These are phyloP conservation scores for Brasilioporus rufonigricans DNA, from an alignment of 768 basidiomycete genomes.

Conservation along the genomic window DNA sequence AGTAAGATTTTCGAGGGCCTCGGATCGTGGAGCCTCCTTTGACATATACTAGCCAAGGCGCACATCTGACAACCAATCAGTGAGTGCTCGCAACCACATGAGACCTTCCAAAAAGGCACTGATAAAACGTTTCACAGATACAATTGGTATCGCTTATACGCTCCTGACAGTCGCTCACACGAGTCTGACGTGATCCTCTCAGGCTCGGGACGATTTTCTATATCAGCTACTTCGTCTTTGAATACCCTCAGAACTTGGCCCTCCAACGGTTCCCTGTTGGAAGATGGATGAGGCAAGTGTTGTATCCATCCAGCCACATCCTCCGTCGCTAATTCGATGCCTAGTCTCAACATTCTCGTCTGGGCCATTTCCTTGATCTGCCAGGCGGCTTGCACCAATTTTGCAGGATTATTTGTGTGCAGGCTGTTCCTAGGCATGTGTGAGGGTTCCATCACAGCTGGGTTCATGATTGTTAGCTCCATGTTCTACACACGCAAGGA, in stretches of 20 bases:
- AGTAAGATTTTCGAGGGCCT: constrained; percentile 37
- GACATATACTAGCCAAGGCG: constrained; percentile 43
- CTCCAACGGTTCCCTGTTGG: constrained; percentile 74
- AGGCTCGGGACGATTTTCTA: constrained; percentile 81
- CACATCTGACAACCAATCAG: constrained; percentile 66
- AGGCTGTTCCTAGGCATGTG: constrained; percentile 69
- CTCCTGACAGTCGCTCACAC: neutral
- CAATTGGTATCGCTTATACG: constrained; percentile 48
- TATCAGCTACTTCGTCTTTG: constrained; percentile 65
- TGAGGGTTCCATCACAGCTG: constrained; percentile 70
- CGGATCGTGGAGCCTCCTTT: neutral
- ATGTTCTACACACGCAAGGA: constrained; percentile 79
- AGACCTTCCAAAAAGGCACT: neutral
- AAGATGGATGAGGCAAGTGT: constrained; percentile 71
- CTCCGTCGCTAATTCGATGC: neutral
- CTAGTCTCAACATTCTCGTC: constrained; percentile 62
- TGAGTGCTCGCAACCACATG: constrained; percentile 28
- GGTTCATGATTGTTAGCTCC: constrained; percentile 71
- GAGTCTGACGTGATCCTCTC: neutral
- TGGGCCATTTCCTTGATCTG: constrained; percentile 61
- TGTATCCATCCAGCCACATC: neutral
- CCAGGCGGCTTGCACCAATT: constrained; percentile 72
- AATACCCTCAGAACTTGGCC: constrained; percentile 72
- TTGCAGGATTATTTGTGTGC: constrained; percentile 60
- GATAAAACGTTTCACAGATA: constrained; percentile 41